Conservation (phyloP, 2,329 filamentous ascomycete genomes). For the Dothiorella sarmentorum region DNA sequence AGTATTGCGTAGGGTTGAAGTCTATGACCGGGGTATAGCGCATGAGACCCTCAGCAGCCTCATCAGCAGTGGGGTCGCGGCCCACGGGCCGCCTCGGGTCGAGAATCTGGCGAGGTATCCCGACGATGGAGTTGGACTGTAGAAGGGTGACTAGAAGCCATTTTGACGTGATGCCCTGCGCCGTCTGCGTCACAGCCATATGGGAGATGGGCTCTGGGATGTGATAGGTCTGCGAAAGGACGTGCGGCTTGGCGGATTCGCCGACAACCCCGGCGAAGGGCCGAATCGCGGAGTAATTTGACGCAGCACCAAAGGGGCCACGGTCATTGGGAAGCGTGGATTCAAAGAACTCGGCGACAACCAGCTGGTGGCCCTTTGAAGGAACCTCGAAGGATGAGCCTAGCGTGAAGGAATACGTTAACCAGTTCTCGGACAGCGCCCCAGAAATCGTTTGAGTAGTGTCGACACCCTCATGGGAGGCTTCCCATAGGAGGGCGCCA, state of each 20-base stretch:
- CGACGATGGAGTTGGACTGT: conserved; percentile 68
- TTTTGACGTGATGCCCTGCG: conserved; percentile 84
- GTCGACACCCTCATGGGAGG: conserved; percentile 71
- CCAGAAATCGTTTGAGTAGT: conserved; percentile 69
- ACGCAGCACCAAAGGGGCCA: conserved; percentile 66
- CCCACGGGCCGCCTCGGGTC: conserved; percentile 84
- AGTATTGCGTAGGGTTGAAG: conserved; percentile 74
- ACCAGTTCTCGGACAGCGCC: conserved; percentile 90
- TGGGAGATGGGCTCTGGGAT: conserved; percentile 74
- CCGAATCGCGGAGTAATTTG: conserved; percentile 74
- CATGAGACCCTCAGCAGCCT: conserved; percentile 78
- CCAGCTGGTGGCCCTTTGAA: conserved; percentile 80
- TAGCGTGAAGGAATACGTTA: conserved; percentile 71
- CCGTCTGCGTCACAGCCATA: conserved; percentile 81
- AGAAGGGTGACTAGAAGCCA: conserved; percentile 78
- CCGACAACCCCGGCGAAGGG: conserved; percentile 55
- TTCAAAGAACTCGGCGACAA: conserved; percentile 87
- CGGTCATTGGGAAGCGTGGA: conserved; percentile 80
- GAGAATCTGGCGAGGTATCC: conserved; percentile 72
- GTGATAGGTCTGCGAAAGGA: conserved; percentile 76
- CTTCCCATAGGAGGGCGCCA: conserved; percentile 71
- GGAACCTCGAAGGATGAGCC: conserved; percentile 49
- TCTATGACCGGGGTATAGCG: conserved; percentile 74
- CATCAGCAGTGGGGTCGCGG: conserved; percentile 74
- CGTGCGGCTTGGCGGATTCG: conserved; percentile 63